Conservation (phyloP, 2,329 filamentous ascomycete species). For the Dryadomyces quercus-mongolicae region DNA sequence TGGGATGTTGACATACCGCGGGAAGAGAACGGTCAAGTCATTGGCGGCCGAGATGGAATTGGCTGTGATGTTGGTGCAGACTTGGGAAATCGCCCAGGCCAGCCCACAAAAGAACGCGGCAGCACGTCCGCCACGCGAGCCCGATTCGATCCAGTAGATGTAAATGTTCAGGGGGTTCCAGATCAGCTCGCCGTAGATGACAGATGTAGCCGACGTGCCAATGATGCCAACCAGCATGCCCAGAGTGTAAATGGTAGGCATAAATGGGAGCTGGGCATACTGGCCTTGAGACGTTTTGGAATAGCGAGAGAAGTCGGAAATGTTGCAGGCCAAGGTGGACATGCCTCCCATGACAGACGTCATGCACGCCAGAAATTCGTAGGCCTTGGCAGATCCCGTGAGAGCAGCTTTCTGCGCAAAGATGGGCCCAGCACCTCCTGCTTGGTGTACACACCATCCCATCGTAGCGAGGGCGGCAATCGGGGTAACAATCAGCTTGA, state of each 20-base stretch:
- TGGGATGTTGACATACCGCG: conserved; percentile 23
- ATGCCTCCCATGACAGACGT: conserved; percentile 21
- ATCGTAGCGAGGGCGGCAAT: conserved; percentile 23
- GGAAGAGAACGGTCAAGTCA: conserved; percentile 20
- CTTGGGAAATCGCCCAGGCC: conserved; percentile 11
- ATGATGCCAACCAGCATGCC: conserved; percentile 25
- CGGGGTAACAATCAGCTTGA: conserved; percentile 16
- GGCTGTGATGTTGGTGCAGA: conserved; percentile 13
- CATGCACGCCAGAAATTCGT: conserved; percentile 21
- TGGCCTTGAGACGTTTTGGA: conserved; percentile 21
- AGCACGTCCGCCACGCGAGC: conserved; percentile 5
- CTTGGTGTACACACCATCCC: conserved; percentile 69
- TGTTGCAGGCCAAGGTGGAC: conserved; percentile 36
- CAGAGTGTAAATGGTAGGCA: conserved; percentile 21
- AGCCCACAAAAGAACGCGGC: conserved; percentile 14
- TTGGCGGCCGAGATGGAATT: conserved; percentile 25
- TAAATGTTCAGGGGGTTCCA: conserved; percentile 14
- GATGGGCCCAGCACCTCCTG: conserved; percentile 4
- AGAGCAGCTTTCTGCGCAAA: neutral
- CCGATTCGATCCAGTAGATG: conserved; percentile 15
- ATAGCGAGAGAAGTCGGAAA: conserved; percentile 27
- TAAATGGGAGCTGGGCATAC: conserved; percentile 27
- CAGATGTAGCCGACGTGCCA: conserved; percentile 27
- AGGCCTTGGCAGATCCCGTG: conserved; percentile 1
- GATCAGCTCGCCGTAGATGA: conserved; percentile 21